A percentile compares a stretch with the other conserved stretches of the same genome.
Conservation (phyloP, 257 asterid species). For the Lycium ferocissimum region DNA sequence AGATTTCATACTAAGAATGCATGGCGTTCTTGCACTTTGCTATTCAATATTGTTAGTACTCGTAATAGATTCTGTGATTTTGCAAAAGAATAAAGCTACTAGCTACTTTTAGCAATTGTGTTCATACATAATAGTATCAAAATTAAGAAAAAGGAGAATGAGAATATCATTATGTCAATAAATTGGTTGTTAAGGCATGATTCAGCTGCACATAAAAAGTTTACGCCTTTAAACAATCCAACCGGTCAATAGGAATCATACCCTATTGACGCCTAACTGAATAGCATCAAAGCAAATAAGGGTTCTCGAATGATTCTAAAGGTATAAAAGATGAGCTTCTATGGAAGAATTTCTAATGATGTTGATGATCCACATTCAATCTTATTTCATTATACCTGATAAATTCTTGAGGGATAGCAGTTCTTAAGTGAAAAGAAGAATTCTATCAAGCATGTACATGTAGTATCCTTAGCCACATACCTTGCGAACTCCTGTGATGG, state of each 20-base stretch:
- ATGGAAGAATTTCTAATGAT: not conserved
- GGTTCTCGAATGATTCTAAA: not conserved
- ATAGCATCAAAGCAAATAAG: not conserved
- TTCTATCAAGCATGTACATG: not conserved
- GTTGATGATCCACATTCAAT: not conserved
- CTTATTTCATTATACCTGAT: not conserved
- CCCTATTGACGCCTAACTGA: not conserved
- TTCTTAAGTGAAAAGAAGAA: not conserved
- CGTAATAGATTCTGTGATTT: not conserved
- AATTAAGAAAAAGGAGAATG: not conserved
- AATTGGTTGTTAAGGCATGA: not conserved
- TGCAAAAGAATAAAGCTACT: not conserved
- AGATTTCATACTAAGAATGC: not conserved
- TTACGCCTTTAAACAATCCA: not conserved
- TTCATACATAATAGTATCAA: not conserved
- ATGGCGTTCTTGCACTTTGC: not conserved
- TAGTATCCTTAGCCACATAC: conserved; percentile 42
- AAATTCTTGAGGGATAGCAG: not conserved
- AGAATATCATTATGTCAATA: not conserved
- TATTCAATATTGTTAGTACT: not conserved
- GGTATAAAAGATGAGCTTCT: not conserved
- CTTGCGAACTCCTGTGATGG: conserved; percentile 80
- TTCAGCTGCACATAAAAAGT: not conserved
- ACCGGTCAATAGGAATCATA: not conserved
- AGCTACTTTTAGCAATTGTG: not conserved